Base-by-base conservation (phyloP, 306 rosid genomes). In the Lathyrus aphaca region DNA sequence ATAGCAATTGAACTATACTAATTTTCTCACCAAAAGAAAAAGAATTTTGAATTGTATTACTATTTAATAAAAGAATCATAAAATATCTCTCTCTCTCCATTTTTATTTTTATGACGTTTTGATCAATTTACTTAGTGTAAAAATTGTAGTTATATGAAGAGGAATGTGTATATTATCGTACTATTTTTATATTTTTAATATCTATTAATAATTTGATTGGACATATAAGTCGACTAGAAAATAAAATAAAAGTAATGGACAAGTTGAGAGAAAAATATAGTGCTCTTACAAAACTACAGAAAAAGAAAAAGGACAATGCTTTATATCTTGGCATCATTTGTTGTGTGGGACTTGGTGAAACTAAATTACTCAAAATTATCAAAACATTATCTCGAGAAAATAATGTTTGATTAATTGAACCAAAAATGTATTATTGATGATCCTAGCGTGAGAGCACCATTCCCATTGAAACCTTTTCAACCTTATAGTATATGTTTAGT, bases 341-440 rank as follows among this genome's bases (percentile, higher is more conserved):
- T 64, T 40, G 48, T 39, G 74, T 68, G 79, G 79, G 82, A 55
- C 70, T 76, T 72, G 6, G 66, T 66, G 51, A 57, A 66, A 74
- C 58, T 18, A 53, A n/a, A 66, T 59, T 15, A 56, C 16, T 55
- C 63, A 77, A 73, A 32, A 63, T 40, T 57, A 56, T 68, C 16
- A 65, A 16, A 62, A 59, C 46, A 64, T 67, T 66, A 73, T 68
- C 43, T 19, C 5, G 4, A 68, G 12, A 58, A 80, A 46, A 27
- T 12, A 35, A 25, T 55, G 30, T 5, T 37, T 30, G 54, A 27
- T 64, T 23, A 10, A 27, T 39, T 56, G 62, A 49, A 39, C 65
- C 7, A 16, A 12, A 17, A 17, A 32, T 49, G 66, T 65, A 68
- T 67, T 68, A 68, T 68, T 61, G 35, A 39, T 61, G 35, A 39